Base-by-base conservation (phyloP, 139 green algal genomes). In the Chlorella sp. region DNA sequence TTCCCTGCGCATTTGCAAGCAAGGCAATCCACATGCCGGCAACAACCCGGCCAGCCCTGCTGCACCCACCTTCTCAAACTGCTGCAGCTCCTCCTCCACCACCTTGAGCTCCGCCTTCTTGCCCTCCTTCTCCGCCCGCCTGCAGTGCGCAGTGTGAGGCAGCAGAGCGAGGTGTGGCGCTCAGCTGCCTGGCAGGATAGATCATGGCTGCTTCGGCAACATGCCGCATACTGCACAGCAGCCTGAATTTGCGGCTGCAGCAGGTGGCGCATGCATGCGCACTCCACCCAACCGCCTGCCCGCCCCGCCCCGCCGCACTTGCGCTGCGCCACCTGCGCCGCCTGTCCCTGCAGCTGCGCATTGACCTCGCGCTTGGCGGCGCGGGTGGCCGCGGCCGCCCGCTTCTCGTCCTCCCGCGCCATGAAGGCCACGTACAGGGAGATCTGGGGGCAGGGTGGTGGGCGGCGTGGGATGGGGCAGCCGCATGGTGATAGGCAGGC, bases 401-500 rank as follows among this genome's bases (percentile, higher is more conserved):
- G 28, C 41, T 34, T 56, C 62, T 63, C 81, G 36, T 86, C 81
- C 55, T 86, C 81, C 28, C 38, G 28, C 6, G 55, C 81, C 70
- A 86, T 73, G 81, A 72, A 86, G 36, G 67, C 70, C 56, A 86
- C 44, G 70, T 86, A 80, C 5, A 51, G 26, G 12, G 67, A 80
- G 81, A 86, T 68, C 39, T 60, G 69, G 26, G n/a, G 11, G 51
- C 44, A 51, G n/a, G 44, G 12, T 21, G 51, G 51, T 4, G 51
- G 51, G 51, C 51, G 13, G 51, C 3, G 51, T 21, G 13, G 44
- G 9, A 9, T 6, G 6, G 44, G 44, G 44, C 44, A 51, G 44
- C 44, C n/a, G 9, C 44, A 51, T 51, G 44, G 44, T 6, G 44
- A 16, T 9, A 51, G 44, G 44, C 44, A 51, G 6, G 44, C 44